Evolutionary conservation across 345 rosid genomes (phyloP).

Genomic region (Carallia brachiata): DNA sequence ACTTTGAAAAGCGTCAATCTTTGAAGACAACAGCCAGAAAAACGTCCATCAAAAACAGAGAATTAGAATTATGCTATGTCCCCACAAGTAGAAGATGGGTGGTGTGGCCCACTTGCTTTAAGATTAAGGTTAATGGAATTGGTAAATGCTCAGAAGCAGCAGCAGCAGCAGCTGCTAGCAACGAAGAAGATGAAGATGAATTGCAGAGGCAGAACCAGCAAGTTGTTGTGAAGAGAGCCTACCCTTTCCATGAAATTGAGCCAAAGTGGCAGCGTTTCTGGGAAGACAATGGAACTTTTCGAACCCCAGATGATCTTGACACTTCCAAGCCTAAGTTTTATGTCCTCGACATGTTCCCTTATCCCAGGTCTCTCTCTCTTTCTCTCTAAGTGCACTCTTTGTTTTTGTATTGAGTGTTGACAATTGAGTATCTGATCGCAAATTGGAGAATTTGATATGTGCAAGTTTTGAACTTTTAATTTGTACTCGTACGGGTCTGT

Average conservation of each 20-base stretch:
- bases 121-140: conserved; percentile 8
- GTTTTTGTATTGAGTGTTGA: background rate
- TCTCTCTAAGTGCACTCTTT: background rate
- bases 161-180: background rate
- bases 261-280: conserved; percentile 90
- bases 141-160: conserved; percentile 1
- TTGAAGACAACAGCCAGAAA: conserved; percentile 14
- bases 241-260: conserved; percentile 88
- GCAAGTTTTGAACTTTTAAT: too few relatives aligned
- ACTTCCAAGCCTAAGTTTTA: conserved; percentile 84
- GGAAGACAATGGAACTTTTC: conserved; percentile 71
- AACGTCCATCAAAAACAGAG: background rate
- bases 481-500: background rate
- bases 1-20: conserved; percentile 11
- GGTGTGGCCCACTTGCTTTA: conserved; percentile 1
- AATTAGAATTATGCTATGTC: conserved; percentile 14
- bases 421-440: background rate
- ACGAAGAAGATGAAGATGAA: conserved; percentile 22
- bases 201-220: conserved; percentile 20
- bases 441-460: background rate
- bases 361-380: conserved; percentile 64
- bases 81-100: conserved; percentile 18
- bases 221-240: conserved; percentile 52
- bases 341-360: conserved; percentile 99
- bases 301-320: conserved; percentile 82